Conservation (phyloP, 495 filamentous ascomycete species). For the Massariosphaeria phaeospora region DNA sequence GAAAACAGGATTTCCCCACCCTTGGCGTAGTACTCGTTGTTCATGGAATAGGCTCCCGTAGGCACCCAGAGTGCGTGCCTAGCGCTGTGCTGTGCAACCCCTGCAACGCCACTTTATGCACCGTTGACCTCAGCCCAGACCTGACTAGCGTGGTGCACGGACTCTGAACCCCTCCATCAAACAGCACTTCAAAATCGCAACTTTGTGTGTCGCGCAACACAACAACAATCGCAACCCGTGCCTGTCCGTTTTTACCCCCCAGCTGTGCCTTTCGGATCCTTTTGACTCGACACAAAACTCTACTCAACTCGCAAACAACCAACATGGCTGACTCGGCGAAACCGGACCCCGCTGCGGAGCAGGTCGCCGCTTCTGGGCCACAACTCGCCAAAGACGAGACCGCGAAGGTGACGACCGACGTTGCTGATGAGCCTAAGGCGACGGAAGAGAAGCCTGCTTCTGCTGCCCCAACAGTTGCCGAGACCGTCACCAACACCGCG, state of each 20-base stretch:
- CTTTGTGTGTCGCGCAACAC: neutral
- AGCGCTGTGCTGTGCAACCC: too few species aligned
- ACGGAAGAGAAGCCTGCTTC: conserved; percentile 59
- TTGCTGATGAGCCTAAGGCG: conserved; percentile 19
- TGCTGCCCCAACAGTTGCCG: conserved; percentile 48
- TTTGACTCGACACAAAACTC: too few species aligned
- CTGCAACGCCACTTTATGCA: too few species aligned
- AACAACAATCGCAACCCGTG: neutral
- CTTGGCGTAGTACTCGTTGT: too few species aligned
- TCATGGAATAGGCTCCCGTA: too few species aligned
- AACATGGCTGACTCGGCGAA: conserved; percentile 30
- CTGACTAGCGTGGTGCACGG: neutral
- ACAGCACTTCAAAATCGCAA: conserved; percentile 2
- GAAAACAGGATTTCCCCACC: too few species aligned
- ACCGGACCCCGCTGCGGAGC: conserved; percentile 28
- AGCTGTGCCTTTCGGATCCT: too few species aligned
- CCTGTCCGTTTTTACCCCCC: neutral
- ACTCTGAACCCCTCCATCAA: neutral
- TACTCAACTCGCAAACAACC: neutral
- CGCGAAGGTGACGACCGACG: conserved; percentile 26
- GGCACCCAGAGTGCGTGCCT: too few species aligned
- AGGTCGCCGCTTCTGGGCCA: conserved; percentile 27
- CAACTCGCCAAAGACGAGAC: conserved; percentile 30
- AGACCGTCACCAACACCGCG: conserved; percentile 44
- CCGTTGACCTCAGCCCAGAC: too few species aligned